Evolutionary conservation across 805 yeast species (phyloP).

Genomic region (Yarrowia sp.): DNA sequence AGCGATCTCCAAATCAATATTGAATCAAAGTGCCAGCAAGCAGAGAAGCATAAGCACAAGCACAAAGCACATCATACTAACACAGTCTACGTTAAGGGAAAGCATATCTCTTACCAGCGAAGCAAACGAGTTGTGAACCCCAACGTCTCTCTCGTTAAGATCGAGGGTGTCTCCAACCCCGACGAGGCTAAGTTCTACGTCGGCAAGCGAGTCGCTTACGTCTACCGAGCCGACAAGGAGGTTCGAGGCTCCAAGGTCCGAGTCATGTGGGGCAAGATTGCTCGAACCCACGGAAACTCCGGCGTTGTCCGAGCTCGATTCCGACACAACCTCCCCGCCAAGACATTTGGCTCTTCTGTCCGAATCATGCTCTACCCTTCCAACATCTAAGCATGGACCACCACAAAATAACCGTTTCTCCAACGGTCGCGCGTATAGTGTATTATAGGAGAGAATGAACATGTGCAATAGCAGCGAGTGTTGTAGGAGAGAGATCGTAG

Average conservation of each 20-base stretch:
- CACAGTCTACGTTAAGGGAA: conserved; percentile 95
- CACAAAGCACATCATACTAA: conserved; percentile 3
- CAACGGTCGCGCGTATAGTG: conserved; percentile 27
- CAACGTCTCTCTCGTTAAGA: conserved; percentile 91
- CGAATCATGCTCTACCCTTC: conserved; percentile 99
- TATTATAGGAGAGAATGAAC: conserved; percentile 22
- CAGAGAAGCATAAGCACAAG: too few species aligned
- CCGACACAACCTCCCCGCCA: conserved; percentile 98
- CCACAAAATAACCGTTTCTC: conserved; percentile 26
- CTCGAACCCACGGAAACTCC: conserved; percentile 98
- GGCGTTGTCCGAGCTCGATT: conserved; percentile 99
- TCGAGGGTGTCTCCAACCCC: conserved; percentile 90
- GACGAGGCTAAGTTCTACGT: conserved; percentile 98
- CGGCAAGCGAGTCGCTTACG: conserved; percentile 99
- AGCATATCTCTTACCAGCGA: conserved; percentile 99
- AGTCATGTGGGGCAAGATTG: conserved; percentile 99
- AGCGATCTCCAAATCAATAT: too few species aligned
- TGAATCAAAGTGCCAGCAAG: too few species aligned
- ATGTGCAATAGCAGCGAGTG: conserved; percentile 18
- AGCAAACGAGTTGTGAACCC: conserved; percentile 98
- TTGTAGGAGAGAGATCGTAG: neutral
- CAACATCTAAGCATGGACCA: conserved; percentile 94
- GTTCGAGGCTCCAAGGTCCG: conserved; percentile 98
- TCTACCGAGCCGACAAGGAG: conserved; percentile 98
- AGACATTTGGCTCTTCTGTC: conserved; percentile 99